Evolutionary conservation across 164 flowering plant species (phyloP).

Genomic region (Umbellularia californica): DNA sequence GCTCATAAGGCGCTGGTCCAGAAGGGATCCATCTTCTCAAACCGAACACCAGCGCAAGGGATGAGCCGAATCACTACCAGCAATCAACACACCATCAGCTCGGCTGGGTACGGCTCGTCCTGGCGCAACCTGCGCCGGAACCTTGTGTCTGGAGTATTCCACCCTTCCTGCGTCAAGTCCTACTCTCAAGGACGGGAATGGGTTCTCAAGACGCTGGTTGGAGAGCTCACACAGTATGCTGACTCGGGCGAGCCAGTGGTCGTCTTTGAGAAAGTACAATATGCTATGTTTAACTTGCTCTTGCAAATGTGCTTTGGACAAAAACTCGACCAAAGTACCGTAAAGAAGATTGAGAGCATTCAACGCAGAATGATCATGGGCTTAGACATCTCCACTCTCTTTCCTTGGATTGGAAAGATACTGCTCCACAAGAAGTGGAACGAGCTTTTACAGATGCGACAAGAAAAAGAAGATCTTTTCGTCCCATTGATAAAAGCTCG

Average conservation of each 20-base stretch:
- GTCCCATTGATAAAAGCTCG: conserved; percentile 20
- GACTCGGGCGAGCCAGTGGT: conserved; percentile 8
- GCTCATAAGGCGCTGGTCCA: no score
- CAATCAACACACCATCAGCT: conserved; percentile 5
- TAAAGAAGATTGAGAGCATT: conserved; percentile 19
- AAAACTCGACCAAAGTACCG: conserved; percentile 24
- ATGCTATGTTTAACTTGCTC: conserved; percentile 32
- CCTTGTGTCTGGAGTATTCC: conserved; percentile 28
- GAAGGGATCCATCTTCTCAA: no score
- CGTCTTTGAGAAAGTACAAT: conserved; percentile 19
- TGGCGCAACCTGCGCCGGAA: conserved; percentile 46
- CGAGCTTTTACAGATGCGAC: conserved; percentile 14
- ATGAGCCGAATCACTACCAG: neutral
- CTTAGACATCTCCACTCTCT: neutral
- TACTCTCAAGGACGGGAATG: no score
- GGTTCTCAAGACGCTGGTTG: conserved; percentile 3
- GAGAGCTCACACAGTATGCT: conserved; percentile 6
- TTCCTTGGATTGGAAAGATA: conserved; percentile 20
- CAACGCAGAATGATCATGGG: conserved; percentile 8
- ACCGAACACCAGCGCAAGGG: neutral
- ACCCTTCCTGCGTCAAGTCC: conserved; percentile 27
- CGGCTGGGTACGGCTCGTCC: conserved; percentile 38
- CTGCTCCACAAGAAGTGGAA: conserved; percentile 23
- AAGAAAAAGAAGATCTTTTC: conserved; percentile 13
- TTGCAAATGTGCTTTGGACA: conserved; percentile 46